Evolutionary conservation across 495 filamentous ascomycete species (phyloP).

Genomic region (Cenococcum geophilum): DNA sequence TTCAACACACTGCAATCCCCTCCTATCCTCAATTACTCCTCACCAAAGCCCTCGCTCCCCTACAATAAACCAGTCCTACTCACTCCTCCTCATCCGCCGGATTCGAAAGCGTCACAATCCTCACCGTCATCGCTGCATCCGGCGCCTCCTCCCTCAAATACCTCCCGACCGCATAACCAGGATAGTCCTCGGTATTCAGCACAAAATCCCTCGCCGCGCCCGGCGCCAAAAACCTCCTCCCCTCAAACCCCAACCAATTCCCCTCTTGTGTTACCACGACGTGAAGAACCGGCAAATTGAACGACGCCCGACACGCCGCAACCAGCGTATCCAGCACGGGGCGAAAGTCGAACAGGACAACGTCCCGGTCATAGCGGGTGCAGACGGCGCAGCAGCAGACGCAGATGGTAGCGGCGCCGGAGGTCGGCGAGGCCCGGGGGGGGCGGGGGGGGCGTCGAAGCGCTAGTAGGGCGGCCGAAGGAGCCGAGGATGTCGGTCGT

Average conservation of each 20-base stretch:
- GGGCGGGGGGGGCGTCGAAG: background rate
- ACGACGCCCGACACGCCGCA: background rate
- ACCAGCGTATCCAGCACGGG: background rate
- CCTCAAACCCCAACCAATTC: slow-evolving; percentile 1
- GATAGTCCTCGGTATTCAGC: background rate
- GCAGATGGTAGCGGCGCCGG: background rate
- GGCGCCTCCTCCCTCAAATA: background rate
- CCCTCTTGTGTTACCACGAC: background rate
- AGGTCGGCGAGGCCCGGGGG: background rate
- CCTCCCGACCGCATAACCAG: background rate
- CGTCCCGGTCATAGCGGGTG: background rate
- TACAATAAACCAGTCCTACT: no score
- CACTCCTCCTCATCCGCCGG: no score
- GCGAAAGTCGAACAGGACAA: background rate
- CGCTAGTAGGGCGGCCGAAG: background rate
- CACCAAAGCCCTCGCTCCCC: no score
- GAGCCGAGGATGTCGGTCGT: background rate
- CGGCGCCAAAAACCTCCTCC: background rate
- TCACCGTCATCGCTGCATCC: no score
- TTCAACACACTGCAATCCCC: no score
- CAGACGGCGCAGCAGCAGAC: background rate
- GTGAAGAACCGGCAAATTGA: background rate
- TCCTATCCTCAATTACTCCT: no score
- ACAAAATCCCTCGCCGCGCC: background rate
- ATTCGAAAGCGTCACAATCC: no score